Base-by-base conservation (phyloP, 2,329 filamentous ascomycete genomes). In the Aspergillus tubingensis region DNA sequence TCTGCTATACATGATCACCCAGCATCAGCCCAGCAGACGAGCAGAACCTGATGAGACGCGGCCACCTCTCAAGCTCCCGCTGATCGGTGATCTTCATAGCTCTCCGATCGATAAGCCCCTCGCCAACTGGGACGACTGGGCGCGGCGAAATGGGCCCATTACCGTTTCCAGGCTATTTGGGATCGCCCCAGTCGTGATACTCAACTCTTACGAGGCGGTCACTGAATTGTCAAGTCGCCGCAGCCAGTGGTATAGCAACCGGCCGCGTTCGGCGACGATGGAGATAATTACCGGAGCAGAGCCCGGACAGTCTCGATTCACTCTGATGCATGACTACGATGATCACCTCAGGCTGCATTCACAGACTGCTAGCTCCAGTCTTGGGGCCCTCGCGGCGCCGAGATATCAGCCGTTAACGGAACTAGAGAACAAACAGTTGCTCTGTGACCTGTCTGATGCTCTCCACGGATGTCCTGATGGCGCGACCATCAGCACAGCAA, bases 351-450 rank as follows among this genome's bases (percentile, higher is more conserved):
- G 75, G 49, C 67, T 79, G 8, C 72, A 82, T 41, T 41, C 74
- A 82, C 41, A 80, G 76, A 51, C 72, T 82, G 8, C 71, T 81
- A 2, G 76, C 81, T 57, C 78, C 47, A 80, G 81, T n/a, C 74
- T 84, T 19, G 82, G 80, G 1, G 78, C 80, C 1, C 77, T 75
- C 43, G 79, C 80, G 0, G 68, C 83, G 30, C 68, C 76, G 13
- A 68, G 79, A 15, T 85, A 83, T 67, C 81, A 81, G 65, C 79
- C 80, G 0, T 72, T 82, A 5, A 82, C 84, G 69, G 79, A 81
- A 38, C 80, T 82, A 2, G 82, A 85, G 63, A 77, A 79, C 8
- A 76, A 73, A 7, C 75, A 81, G 17, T 65, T 84, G 11, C 76
- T 78, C 47, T 74, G 66, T 56, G 76, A 82, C 21, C 69, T 84